Evolutionary conservation across 129 eudicot species (phyloP), one percentile per base, ranked within the genome.

Genomic region (Rutidosis leptorrhynchoides): DNA sequence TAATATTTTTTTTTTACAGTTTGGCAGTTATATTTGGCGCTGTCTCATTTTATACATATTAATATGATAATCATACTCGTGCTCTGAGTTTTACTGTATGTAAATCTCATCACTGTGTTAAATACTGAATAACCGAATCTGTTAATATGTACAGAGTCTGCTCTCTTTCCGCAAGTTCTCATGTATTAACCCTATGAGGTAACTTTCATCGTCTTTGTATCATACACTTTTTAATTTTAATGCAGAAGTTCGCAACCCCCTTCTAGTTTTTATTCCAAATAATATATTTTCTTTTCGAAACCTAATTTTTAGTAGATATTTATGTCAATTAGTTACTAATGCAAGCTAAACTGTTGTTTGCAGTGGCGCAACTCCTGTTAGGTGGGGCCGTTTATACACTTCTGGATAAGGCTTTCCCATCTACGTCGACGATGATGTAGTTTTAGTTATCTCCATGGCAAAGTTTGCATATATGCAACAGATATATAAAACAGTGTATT

Each of bases 131-230:
- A 35, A 35, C 43, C 43, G 9, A 11, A 43, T 67, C 15, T 71
- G 42, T 54, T 33, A 63, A 64, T 65, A 45, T 77, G 21, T 73
- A 68, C 95, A 92, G 98, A 92, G 96, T 67, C 83, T 92, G 37
- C 96, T 92, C 30, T 85, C 98, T 17, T 92, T 92, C 82, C 98
- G 95, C 78, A 92, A 92, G 87, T 92, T 83, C 74, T 92, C 96
- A 33, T 92, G 98, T 96, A 85, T 92, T 67, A 92, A 92, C 75
- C 98, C 95, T 73, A 76, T 83, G 77, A 92, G 98, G 96, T 92
- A 81, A 67, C 48, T 42, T 15, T 11, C 15, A 53, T n/a, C 19
- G 12, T 2, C 28, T 17, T 29, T 26, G 6, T 56, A 27, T 63
- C 16, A 8, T 1, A 17, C n/a, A n/a, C n/a, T n/a, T n/a, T n/a